Evolutionary conservation across 345 rosid genomes (phyloP).

Genomic region (Lenwebbia sp.): DNA sequence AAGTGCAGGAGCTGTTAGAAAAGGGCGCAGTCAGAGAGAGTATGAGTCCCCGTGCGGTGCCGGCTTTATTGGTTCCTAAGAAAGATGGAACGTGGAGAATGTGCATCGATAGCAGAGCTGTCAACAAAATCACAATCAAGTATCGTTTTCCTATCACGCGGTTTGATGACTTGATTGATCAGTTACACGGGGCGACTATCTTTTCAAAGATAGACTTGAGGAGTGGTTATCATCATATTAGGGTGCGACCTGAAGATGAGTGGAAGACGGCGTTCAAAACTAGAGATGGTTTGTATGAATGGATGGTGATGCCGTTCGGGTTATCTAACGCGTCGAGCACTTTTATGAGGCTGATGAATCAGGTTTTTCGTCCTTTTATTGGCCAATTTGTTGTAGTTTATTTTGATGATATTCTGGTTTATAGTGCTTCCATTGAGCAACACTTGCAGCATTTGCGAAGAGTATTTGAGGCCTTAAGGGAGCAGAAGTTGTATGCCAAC

Average conservation of each 20-base stretch:
- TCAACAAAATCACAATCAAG: not conserved
- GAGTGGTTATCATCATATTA: not conserved
- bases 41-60: not conserved
- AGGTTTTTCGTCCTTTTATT: not conserved
- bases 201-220: not conserved
- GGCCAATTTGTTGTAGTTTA: not conserved
- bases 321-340: not conserved
- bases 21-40: not conserved
- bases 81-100: not conserved
- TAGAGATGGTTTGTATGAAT: not conserved
- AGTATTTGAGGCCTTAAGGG: not conserved
- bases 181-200: not conserved
- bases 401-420: not conserved
- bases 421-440: not conserved
- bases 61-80: not conserved
- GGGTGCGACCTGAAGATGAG: not conserved
- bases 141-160: not conserved
- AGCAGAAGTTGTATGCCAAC: not conserved
- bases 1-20: not conserved
- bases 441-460: not conserved
- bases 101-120: not conserved
- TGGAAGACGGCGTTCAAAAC: conserved; percentile 1
- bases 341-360: not conserved
- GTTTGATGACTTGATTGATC: not conserved
- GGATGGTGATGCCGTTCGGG: not conserved